Evolutionary conservation across 257 asterid genomes (phyloP).

Genomic region (Solanum gandarillasii): DNA sequence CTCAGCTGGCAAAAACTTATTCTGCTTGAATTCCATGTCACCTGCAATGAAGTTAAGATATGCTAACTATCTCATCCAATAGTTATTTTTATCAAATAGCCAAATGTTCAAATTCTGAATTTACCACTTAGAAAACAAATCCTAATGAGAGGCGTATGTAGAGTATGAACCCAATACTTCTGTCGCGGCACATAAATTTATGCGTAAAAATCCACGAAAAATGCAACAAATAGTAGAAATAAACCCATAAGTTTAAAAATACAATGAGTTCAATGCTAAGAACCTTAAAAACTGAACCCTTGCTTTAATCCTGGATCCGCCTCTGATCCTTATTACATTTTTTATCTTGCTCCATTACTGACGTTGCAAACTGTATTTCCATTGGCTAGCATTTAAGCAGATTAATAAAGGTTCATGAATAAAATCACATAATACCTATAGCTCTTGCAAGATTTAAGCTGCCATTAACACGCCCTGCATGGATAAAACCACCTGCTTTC

Average conservation of each 20-base stretch:
- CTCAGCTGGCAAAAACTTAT: constrained; percentile 82
- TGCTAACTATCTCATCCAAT: neutral
- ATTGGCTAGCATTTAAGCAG: neutral
- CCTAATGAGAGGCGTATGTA: neutral
- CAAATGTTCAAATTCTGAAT: neutral
- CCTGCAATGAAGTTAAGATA: constrained; percentile 35
- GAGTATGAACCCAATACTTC: neutral
- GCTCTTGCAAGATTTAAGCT: constrained; percentile 97
- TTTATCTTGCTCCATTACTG: neutral
- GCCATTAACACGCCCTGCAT: constrained; percentile 94
- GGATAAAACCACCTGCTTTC: constrained; percentile 95
- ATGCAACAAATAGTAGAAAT: neutral
- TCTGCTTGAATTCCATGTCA: constrained; percentile 99
- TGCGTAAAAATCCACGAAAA: neutral
- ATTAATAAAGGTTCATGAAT: neutral
- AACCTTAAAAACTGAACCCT: neutral
- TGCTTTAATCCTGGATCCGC: neutral
- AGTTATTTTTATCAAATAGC: neutral
- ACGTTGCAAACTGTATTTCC: neutral
- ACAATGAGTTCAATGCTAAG: neutral
- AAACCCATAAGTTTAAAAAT: neutral
- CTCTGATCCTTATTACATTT: neutral
- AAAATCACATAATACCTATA: constrained; percentile 42
- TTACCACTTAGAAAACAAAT: neutral
- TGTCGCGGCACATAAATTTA: neutral